Evolutionary conservation across 192 early-diverging fungal genomes (phyloP).

Genomic region (Geranomyces michiganensis): DNA sequence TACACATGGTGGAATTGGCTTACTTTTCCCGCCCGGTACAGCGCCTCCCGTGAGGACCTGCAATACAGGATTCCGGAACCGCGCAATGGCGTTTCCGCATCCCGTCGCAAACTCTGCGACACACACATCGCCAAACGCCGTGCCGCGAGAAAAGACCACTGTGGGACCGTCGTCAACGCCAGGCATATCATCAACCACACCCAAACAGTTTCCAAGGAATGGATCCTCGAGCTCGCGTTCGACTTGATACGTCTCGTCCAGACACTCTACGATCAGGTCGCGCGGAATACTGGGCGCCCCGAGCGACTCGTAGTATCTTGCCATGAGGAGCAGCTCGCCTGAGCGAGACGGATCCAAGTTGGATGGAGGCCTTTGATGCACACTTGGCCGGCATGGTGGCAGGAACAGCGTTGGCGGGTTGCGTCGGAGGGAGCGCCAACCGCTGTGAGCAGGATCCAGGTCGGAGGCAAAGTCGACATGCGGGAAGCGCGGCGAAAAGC

Average conservation of each 20-base stretch:
- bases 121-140: constrained; percentile 1
- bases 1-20: no score
- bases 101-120: background rate
- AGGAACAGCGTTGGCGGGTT: no score
- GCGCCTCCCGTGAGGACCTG: background rate
- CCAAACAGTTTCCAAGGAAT: constrained; percentile 6
- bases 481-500: constrained; percentile 5
- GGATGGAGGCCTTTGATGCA: constrained; percentile 1
- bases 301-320: background rate
- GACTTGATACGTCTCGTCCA: background rate
- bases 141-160: background rate
- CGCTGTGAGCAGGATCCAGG: background rate
- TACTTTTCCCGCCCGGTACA: background rate
- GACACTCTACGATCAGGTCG: background rate
- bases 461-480: background rate
- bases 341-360: background rate
- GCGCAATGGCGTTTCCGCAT: background rate
- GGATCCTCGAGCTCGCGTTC: background rate
- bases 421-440: background rate
- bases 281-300: constrained; percentile 5
- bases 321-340: background rate
- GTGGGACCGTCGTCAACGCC: background rate
- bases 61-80: constrained; percentile 5
- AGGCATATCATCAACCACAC: background rate
- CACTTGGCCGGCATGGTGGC: background rate